Evolutionary conservation across 208 protist species (phyloP).

Genomic region (Entamoeba dispar): DNA sequence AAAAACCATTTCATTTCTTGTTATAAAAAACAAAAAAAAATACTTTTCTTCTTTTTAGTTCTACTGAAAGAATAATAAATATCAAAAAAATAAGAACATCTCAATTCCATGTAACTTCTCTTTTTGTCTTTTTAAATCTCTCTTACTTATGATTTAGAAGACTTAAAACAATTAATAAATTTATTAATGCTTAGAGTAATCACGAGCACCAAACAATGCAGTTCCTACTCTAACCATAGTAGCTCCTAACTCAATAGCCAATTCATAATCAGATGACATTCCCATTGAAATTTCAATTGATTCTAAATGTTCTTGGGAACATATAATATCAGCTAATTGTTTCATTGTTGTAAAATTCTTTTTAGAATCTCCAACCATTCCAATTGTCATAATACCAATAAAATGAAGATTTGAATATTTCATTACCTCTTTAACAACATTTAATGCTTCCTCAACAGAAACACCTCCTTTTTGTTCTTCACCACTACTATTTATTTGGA

Average conservation of each 20-base stretch:
- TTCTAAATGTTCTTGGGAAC: constrained; percentile 4
- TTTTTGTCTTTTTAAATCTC: too few relatives aligned
- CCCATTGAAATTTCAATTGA: constrained; percentile 63
- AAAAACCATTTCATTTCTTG: too few relatives aligned
- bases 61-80: too few relatives aligned
- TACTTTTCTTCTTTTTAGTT: too few relatives aligned
- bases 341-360: constrained; percentile 15
- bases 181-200: background rate
- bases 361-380: constrained; percentile 38
- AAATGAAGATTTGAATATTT: constrained; percentile 47
- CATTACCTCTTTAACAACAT: constrained; percentile 48
- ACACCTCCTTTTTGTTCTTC: constrained; percentile 59
- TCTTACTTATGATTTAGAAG: too few relatives aligned
- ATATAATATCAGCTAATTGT: constrained; percentile 26
- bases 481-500: constrained; percentile 73
- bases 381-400: constrained; percentile 80
- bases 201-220: constrained; percentile 60
- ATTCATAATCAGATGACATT: constrained; percentile 72
- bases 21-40: too few relatives aligned
- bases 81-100: too few relatives aligned
- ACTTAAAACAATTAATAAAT: too few relatives aligned
- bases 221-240: constrained; percentile 73
- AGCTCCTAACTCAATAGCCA: constrained; percentile 65
- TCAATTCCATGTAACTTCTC: too few relatives aligned
- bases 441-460: constrained; percentile 40